These are phyloP conservation scores for Brassica hybrid DNA, from an alignment of 441 rosid genomes.

Conservation along the genomic window DNA sequence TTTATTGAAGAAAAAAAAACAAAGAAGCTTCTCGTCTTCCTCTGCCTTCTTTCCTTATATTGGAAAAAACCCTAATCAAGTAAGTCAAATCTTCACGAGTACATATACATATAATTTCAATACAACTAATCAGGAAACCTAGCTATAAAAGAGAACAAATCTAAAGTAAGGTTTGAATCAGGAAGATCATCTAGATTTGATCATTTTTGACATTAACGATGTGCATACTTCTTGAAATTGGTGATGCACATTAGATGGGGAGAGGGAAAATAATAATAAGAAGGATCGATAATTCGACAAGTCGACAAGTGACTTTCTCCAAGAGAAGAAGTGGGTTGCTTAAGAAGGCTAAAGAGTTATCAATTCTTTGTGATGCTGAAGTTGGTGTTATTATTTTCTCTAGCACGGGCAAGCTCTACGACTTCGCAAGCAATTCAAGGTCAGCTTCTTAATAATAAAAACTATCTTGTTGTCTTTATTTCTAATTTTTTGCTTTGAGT, in stretches of 20 bases:
- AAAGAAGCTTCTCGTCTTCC: conserved; percentile 37
- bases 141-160: conserved; percentile 2
- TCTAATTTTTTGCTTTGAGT: neutral
- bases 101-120: neutral
- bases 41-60: conserved; percentile 31
- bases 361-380: conserved; percentile 82
- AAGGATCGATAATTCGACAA: conserved; percentile 81
- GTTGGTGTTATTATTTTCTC: conserved; percentile 82
- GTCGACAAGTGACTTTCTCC: conserved; percentile 87
- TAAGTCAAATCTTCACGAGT: conserved; percentile 38
- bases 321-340: conserved; percentile 74
- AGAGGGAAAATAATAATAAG: conserved; percentile 82
- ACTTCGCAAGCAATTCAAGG: conserved; percentile 61
- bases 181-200: conserved; percentile 26
- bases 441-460: conserved; percentile 11
- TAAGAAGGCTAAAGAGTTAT: conserved; percentile 81
- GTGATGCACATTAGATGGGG: conserved; percentile 55
- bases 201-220: conserved; percentile 8
- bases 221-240: neutral
- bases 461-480: conserved; percentile 38
- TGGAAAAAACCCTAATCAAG: conserved; percentile 39
- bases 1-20: conserved; percentile 7
- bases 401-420: conserved; percentile 76
- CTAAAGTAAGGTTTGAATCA: conserved; percentile 18
- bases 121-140: conserved; percentile 15